phyloP scores from a whole-genome alignment of 169 alveolate genomes.

The Cyclospora cayetanensis region DNA sequence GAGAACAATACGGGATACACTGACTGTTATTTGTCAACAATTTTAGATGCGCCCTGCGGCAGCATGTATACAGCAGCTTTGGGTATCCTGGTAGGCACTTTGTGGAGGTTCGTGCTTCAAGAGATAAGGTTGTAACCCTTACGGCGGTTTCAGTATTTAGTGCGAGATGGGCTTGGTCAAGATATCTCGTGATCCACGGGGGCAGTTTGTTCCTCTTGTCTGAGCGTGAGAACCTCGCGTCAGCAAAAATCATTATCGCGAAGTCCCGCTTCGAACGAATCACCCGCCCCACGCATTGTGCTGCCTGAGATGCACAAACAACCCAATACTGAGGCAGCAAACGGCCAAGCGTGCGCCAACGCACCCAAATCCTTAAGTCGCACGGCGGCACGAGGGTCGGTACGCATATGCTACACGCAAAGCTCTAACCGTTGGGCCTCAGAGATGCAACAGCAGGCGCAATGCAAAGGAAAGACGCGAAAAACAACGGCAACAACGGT shows the following conservation, averaged over 20 bases:
- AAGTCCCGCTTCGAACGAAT: constrained; percentile 88
- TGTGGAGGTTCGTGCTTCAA: too few species aligned
- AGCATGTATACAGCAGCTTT: too few species aligned
- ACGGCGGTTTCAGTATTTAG: constrained; percentile 89
- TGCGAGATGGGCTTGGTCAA: constrained; percentile 82
- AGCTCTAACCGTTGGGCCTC: background rate
- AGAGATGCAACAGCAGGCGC: background rate
- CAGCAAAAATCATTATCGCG: constrained; percentile 80
- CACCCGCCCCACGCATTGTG: constrained; percentile 98
- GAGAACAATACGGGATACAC: too few species aligned
- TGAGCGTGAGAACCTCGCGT: constrained; percentile 81
- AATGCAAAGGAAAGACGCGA: background rate
- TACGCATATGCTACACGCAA: constrained; percentile 8
- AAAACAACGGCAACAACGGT: background rate
- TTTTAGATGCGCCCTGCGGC: too few species aligned
- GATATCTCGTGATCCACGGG: constrained; percentile 90
- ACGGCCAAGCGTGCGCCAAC: background rate
- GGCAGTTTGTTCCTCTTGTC: constrained; percentile 91
- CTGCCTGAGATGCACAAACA: constrained; percentile 81
- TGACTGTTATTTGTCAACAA: too few species aligned
- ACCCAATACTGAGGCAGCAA: background rate
- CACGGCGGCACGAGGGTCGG: too few species aligned
- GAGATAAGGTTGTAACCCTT: too few species aligned
- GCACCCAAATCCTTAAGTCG: too few species aligned
- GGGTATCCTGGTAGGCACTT: too few species aligned